Evolutionary conservation across 495 filamentous ascomycete genomes (phyloP).

Genomic region (Staphylotrichum longicolle): DNA sequence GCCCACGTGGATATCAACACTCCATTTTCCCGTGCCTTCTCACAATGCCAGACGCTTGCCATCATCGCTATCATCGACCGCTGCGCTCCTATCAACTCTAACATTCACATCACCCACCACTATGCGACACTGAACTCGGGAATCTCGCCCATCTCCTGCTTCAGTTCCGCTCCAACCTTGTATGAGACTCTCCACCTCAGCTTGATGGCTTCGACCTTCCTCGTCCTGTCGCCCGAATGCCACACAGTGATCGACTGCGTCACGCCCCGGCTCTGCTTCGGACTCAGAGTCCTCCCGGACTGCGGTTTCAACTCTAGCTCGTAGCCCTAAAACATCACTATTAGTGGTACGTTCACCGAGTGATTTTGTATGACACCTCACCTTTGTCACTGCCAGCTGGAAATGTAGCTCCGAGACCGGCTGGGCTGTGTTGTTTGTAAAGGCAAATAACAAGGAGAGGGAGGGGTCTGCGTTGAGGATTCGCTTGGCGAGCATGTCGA

Average conservation of each 20-base stretch:
- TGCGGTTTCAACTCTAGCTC: conserved; percentile 80
- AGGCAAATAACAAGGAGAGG: conserved; percentile 63
- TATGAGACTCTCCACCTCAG: conserved; percentile 87
- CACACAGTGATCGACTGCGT: conserved; percentile 78
- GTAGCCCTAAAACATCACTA: conserved; percentile 56
- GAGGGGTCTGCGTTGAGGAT: conserved; percentile 48
- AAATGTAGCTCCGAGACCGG: conserved; percentile 79
- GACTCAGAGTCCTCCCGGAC: conserved; percentile 68
- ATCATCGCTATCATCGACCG: not conserved
- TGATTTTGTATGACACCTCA: conserved; percentile 37
- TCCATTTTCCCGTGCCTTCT: not conserved
- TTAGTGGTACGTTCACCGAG: not conserved
- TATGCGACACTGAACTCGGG: conserved; percentile 71
- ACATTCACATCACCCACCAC: not conserved
- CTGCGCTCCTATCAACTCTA: not conserved
- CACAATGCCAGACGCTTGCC: not conserved
- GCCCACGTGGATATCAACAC: conserved; percentile 1
- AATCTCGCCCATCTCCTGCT: conserved; percentile 85
- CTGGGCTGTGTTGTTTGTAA: conserved; percentile 74
- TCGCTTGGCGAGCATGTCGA: conserved; percentile 50
- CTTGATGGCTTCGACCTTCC: conserved; percentile 74
- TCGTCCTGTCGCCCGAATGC: conserved; percentile 58
- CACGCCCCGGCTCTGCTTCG: conserved; percentile 73
- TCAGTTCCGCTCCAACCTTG: conserved; percentile 57
- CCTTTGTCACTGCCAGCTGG: conserved; percentile 90